Evolutionary conservation across 345 rosid genomes (phyloP).

Genomic region (Dovyalis caffra): DNA sequence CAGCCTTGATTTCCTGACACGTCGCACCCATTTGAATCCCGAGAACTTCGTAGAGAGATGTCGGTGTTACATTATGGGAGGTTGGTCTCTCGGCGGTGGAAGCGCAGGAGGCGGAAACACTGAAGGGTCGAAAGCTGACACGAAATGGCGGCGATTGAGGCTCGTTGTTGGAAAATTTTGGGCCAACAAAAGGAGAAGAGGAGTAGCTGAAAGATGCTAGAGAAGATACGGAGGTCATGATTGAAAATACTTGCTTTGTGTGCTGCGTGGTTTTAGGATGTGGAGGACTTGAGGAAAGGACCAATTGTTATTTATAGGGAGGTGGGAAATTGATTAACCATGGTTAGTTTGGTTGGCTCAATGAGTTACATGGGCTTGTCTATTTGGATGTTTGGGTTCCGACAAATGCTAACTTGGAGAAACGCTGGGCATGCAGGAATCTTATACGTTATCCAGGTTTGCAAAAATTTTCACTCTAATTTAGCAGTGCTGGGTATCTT

Average conservation of each 20-base stretch:
- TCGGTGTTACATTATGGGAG: conserved; percentile 14
- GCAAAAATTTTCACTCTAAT: not conserved
- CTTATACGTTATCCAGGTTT: not conserved
- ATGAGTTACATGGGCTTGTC: not conserved
- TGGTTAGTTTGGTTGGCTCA: not conserved
- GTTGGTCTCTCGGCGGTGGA: conserved; percentile 38
- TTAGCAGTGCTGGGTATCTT: too few relatives aligned
- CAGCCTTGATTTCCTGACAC: conserved; percentile 58
- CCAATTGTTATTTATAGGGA: conserved; percentile 13
- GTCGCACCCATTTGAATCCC: conserved; percentile 57
- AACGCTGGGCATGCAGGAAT: not conserved
- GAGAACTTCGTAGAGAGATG: conserved; percentile 49
- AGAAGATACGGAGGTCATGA: conserved; percentile 32
- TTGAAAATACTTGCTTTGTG: not conserved
- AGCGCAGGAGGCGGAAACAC: conserved; percentile 40
- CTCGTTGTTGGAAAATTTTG: not conserved
- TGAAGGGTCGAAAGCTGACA: conserved; percentile 34
- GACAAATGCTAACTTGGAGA: not conserved
- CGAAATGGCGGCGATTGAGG: not conserved
- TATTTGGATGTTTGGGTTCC: not conserved
- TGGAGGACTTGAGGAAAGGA: not conserved
- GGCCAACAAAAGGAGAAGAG: conserved; percentile 19
- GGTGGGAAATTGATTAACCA: not conserved
- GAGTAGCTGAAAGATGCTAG: conserved; percentile 19
- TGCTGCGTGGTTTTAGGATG: not conserved